Base-by-base conservation (phyloP, 331 rosid species). In the Acacia concinna region DNA sequence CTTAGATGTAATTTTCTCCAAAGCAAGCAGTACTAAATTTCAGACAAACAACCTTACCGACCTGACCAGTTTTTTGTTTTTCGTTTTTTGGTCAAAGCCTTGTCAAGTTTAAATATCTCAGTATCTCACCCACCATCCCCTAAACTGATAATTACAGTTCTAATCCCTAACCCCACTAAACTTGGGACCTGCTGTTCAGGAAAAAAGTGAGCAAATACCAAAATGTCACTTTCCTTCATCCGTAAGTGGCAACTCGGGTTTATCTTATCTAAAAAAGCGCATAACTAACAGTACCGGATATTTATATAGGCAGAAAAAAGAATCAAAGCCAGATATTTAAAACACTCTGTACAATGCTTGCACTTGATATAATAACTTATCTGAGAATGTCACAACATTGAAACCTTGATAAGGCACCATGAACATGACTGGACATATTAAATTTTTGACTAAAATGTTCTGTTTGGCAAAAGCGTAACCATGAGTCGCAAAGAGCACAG, bases 351-450 rank as follows among this genome's bases (percentile, higher is more conserved):
- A 2, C 6, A 68, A 43, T 15, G 14, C 57, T 37, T 66, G 80
- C 71, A 35, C 74, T 69, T 25, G 4, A 20, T 6, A 25, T 20
- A 43, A 43, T 41, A 68, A 13, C 17, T 66, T 34, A 67, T 4
- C 56, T 2, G 15, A 12, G 35, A 14, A 23, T 25, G 57, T 67
- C 51, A 40, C 17, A 27, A 34, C 46, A 68, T 27, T 12, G 52
- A 21, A 34, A 69, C 54, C 60, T 20, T 35, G 70, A 67, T 34
- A 32, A 32, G 32, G 49, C 74, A 67, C 31, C 60, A 62, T 47
- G 47, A 79, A 74, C 46, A 71, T 68, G 74, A 38, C 74, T 38
- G 46, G 46, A 60, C 23, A 74, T 41, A 62, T 31, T 69, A 32
- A 31, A 59, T 25, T 35, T 44, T 40, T 23, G 14, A 68, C 60